These are phyloP conservation scores for Nitzschia sp. DNA, from an alignment of 108 stramenopile genomes.

Conservation along the genomic window DNA sequence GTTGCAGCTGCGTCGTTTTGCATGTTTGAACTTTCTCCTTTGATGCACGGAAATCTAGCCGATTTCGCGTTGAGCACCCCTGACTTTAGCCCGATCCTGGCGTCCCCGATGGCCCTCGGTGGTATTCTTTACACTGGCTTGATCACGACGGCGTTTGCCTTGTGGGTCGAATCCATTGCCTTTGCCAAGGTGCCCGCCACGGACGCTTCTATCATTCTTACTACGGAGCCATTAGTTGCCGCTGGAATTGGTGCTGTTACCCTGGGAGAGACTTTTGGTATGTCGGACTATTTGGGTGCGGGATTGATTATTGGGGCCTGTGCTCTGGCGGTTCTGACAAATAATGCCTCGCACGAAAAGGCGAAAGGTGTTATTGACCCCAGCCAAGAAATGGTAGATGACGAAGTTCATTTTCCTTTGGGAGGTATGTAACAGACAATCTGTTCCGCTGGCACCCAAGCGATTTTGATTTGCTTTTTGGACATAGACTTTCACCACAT, in stretches of 20 bases:
- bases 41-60: constrained; percentile 24
- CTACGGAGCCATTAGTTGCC: constrained; percentile 75
- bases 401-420: too few species aligned
- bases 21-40: constrained; percentile 54
- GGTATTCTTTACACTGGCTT: constrained; percentile 73
- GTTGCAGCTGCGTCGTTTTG: constrained; percentile 49
- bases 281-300: constrained; percentile 66
- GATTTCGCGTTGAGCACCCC: constrained; percentile 42
- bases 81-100: constrained; percentile 57
- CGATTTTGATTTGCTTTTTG: too few species aligned
- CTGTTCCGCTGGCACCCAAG: too few species aligned
- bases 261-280: constrained; percentile 71
- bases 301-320: constrained; percentile 68
- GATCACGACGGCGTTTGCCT: constrained; percentile 63
- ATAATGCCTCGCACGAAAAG: constrained; percentile 29
- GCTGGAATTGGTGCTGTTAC: constrained; percentile 56
- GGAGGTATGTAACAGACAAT: too few species aligned
- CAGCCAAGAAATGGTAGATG: constrained; percentile 11
- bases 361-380: constrained; percentile 6
- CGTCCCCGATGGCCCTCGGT: constrained; percentile 55
- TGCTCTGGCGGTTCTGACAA: constrained; percentile 53
- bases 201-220: constrained; percentile 74
- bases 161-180: constrained; percentile 74
- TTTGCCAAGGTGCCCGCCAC: constrained; percentile 72
- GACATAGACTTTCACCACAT: too few species aligned